These are phyloP conservation scores for Kockiozyma suomiensis DNA, from an alignment of 805 yeast genomes.

Conservation along the genomic window DNA sequence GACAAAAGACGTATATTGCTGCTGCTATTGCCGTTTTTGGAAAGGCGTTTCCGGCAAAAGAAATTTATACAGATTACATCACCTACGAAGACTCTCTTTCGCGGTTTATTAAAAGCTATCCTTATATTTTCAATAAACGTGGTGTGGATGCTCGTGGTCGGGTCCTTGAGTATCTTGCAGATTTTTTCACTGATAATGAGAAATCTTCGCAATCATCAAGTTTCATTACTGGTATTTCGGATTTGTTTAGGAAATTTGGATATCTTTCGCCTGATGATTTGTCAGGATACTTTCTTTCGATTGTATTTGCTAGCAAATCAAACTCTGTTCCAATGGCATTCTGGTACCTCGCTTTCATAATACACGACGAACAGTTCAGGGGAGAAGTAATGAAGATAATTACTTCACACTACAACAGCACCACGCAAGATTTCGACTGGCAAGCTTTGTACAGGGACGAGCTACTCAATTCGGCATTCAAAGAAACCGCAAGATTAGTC, in stretches of 20 bases:
- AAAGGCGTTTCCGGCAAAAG: constrained; percentile 23
- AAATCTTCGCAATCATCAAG: not conserved
- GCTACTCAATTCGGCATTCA: constrained; percentile 23
- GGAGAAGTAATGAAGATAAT: constrained; percentile 6
- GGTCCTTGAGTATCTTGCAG: constrained; percentile 7
- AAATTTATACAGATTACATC: constrained; percentile 12
- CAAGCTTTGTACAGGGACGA: constrained; percentile 7
- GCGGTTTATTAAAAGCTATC: constrained; percentile 15
- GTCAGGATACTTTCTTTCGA: constrained; percentile 27
- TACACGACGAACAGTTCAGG: constrained; percentile 5
- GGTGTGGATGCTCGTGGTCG: constrained; percentile 18
- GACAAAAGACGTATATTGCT: constrained; percentile 3
- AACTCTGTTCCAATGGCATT: constrained; percentile 30
- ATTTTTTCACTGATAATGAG: constrained; percentile 12
- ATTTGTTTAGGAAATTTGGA: not conserved
- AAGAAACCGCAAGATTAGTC: constrained; percentile 24
- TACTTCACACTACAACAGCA: not conserved
- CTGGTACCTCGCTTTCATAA: constrained; percentile 20
- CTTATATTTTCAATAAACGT: constrained; percentile 8
- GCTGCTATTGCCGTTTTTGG: constrained; percentile 29
- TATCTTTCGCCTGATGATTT: constrained; percentile 6
- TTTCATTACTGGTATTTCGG: not conserved
- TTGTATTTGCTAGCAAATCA: constrained; percentile 30
- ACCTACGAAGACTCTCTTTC: constrained; percentile 19
- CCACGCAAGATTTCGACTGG: constrained; percentile 23